Conservation (phyloP, 1,284 basidiomycete species). For the Pseudomicrostroma phylloplanum region DNA sequence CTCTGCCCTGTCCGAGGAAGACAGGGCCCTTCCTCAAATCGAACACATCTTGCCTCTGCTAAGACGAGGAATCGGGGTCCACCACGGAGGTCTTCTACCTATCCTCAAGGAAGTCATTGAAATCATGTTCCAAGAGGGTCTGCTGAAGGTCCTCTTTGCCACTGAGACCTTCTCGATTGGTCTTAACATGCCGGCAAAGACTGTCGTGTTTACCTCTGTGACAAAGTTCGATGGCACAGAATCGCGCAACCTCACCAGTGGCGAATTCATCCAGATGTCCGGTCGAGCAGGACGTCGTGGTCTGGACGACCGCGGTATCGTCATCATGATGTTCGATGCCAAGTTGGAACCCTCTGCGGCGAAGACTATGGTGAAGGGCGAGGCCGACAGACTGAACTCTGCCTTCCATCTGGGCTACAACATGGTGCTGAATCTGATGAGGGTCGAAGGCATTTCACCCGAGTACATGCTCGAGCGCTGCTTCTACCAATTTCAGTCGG, state of each 20-base stretch:
- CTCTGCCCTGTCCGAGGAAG: slow-evolving; percentile 77
- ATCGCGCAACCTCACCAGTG: slow-evolving; percentile 69
- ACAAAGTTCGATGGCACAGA: slow-evolving; percentile 94
- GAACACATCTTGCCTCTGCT: slow-evolving; percentile 85
- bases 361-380: slow-evolving; percentile 96
- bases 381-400: slow-evolving; percentile 92
- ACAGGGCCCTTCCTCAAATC: slow-evolving; percentile 88
- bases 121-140: slow-evolving; percentile 97
- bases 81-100: slow-evolving; percentile 93
- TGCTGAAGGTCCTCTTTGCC: slow-evolving; percentile 96
- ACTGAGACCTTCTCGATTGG: slow-evolving; percentile 99
- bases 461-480: slow-evolving; percentile 97
- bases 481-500: slow-evolving; percentile 98
- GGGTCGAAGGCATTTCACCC: slow-evolving; percentile 95
- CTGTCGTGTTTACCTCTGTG: slow-evolving; percentile 92
- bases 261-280: slow-evolving; percentile 75
- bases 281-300: slow-evolving; percentile 95
- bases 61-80: slow-evolving; percentile 93
- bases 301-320: slow-evolving; percentile 95
- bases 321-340: slow-evolving; percentile 99
- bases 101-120: slow-evolving; percentile 99
- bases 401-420: slow-evolving; percentile 99
- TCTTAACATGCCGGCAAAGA: slow-evolving; percentile 99
- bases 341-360: slow-evolving; percentile 87
- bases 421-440: slow-evolving; percentile 97